Base-by-base conservation (phyloP, 2,329 filamentous ascomycete genomes). In the Cytospora mali region DNA sequence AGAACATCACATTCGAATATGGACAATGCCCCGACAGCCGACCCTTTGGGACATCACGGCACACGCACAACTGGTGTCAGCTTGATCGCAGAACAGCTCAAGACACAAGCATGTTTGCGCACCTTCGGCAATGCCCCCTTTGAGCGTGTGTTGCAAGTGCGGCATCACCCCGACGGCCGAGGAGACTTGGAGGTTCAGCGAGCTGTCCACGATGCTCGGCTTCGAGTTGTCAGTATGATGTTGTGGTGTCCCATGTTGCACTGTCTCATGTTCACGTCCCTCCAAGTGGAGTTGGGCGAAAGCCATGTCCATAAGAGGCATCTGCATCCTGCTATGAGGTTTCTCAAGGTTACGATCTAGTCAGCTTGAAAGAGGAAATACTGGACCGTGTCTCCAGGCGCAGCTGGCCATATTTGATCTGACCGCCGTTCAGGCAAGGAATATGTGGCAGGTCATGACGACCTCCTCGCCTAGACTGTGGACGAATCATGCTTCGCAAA, bases 221-320 rank as follows among this genome's bases (percentile, higher is more conserved):
- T 21, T 23, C 42, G 42, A 46, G n/a, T 23, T 46, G 9, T 9
- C 18, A 46, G 39, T 14, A 50, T 4, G 16, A 7, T 3, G 35
- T 28, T 6, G 14, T 29, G 14, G 2, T 46, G 7, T 23, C 48
- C 23, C 6, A 23, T 21, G 46, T 46, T 52, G 39, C 27, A 54
- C 13, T 61, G 61, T 55, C 48, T 61, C 42, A 10, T 55, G 21
- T 29, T 55, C 21, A 52, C 58, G 31, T 35, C 25, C 21, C 33
- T 25, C 46, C 27, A 25, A 23, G 27, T 16, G 13, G 14, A 49
- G 27, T 18, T 23, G 18, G 14, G 28, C 27, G 35, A 42, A 35
- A 23, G 14, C 25, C 35, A 11, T n/a, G 31, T n/a, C 21, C 35
- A 27, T 13, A 48, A 25, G 1, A 11, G 21, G 23, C 49, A 53